A percentile compares a stretch with the other conserved stretches of the same genome.
Conservation (phyloP, 306 rosid species). For the Vigna angularis region DNA sequence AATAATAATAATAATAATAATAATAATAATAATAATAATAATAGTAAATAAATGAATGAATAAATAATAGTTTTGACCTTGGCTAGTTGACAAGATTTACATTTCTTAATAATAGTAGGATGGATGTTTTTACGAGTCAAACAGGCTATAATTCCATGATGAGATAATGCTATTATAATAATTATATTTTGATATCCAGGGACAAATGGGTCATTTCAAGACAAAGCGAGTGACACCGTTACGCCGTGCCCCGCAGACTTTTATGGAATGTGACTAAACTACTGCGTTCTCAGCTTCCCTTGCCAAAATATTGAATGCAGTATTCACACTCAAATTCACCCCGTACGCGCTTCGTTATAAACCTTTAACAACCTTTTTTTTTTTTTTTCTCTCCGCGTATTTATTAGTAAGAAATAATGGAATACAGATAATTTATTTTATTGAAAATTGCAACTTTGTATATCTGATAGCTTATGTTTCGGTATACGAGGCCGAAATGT, state of each 20-base stretch:
- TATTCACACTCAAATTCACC: conserved; percentile 18
- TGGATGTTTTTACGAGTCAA: not conserved
- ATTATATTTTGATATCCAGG: not conserved
- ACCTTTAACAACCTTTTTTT: not conserved
- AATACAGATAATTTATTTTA: no score
- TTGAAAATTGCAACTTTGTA: no score
- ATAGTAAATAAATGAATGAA: no score
- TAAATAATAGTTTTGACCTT: not conserved
- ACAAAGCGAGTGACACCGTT: conserved; percentile 25
- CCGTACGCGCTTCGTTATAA: not conserved
- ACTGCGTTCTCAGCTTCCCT: conserved; percentile 1
- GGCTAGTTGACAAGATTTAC: conserved; percentile 14
- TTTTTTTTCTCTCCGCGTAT: not conserved
- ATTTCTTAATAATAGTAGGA: not conserved
- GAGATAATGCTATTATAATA: not conserved
- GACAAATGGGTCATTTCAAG: conserved; percentile 35
- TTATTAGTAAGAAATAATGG: not conserved
- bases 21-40: not conserved
- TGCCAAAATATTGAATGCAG: not conserved
- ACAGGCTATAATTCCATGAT: not conserved
- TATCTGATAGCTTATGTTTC: no score
- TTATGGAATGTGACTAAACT: not conserved
- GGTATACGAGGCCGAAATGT: no score
- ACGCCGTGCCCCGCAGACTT: conserved; percentile 25
- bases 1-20: not conserved